These are phyloP conservation scores for Hirschfeldia incana DNA, from an alignment of 345 rosid genomes.

Conservation along the genomic window DNA sequence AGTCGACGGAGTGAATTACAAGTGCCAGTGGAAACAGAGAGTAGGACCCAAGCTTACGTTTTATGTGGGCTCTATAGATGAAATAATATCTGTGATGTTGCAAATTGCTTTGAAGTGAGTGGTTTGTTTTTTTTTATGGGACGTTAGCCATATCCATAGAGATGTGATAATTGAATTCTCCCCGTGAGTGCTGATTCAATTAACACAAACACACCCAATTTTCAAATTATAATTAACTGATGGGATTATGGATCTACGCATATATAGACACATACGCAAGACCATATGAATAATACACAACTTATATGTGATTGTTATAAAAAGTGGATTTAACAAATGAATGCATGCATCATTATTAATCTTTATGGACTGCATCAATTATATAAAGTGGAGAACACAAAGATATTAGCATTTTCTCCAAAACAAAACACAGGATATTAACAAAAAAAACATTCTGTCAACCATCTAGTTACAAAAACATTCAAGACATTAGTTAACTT, in stretches of 20 bases:
- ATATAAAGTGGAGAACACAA: not conserved
- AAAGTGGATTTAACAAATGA: not conserved
- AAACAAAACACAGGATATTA: not conserved
- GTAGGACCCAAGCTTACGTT: constrained; percentile 28
- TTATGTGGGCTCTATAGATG: constrained; percentile 1
- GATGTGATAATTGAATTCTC: constrained; percentile 7
- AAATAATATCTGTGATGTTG: constrained; percentile 32
- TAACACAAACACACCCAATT: not conserved
- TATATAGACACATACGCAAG: not conserved
- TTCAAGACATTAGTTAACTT: not conserved
- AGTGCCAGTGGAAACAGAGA: constrained; percentile 21
- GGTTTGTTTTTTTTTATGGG: constrained; percentile 22
- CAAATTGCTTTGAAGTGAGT: constrained; percentile 23
- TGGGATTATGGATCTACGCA: not conserved
- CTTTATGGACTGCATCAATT: not conserved
- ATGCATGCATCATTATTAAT: not conserved
- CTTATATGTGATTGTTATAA: too few species aligned
- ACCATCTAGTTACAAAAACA: not conserved
- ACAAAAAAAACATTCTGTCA: not conserved
- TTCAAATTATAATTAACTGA: not conserved
- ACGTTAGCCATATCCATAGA: constrained; percentile 22
- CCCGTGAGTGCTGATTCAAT: constrained; percentile 17
- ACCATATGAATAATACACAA: not conserved
- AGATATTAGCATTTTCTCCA: not conserved
- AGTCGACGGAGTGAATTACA: constrained; percentile 9